Percentiles rank a stretch among this genome's conserved stretches.
Conservation (phyloP, 345 rosid species). For the Arabidopsis arenosa region DNA sequence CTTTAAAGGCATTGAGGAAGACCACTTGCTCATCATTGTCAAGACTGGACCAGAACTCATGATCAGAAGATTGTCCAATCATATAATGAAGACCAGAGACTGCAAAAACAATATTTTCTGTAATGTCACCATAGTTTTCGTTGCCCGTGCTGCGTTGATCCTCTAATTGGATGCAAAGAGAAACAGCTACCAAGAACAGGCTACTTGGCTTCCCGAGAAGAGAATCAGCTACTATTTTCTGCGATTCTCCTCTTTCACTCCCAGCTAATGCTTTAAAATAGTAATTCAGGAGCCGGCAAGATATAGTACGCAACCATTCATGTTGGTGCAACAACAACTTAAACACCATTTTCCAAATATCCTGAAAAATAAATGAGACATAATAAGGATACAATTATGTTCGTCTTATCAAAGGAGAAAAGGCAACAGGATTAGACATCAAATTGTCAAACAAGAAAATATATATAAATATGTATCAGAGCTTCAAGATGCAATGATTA, state of each 20-base stretch:
- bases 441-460: background rate
- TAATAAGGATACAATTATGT: background rate
- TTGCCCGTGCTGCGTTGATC: slow-evolving; percentile 1
- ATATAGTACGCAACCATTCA: slow-evolving; percentile 61
- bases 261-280: slow-evolving; percentile 52
- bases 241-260: background rate
- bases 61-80: too few species aligned
- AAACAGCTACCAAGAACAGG: slow-evolving; percentile 70
- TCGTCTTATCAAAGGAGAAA: background rate
- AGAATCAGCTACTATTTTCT: slow-evolving; percentile 39
- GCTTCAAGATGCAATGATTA: background rate
- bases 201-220: slow-evolving; percentile 61
- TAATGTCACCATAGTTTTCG: background rate
- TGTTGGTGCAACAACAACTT: slow-evolving; percentile 79
- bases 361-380: slow-evolving; percentile 45
- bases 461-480: too few species aligned
- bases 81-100: too few species aligned
- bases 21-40: slow-evolving; percentile 6
- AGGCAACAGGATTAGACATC: background rate
- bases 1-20: background rate
- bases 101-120: background rate
- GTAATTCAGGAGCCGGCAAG: slow-evolving; percentile 66
- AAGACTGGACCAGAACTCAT: background rate
- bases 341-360: slow-evolving; percentile 64
- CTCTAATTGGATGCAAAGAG: slow-evolving; percentile 70